Conservation (phyloP, 2,329 filamentous ascomycete species). For the Elsinoe necatrix region DNA sequence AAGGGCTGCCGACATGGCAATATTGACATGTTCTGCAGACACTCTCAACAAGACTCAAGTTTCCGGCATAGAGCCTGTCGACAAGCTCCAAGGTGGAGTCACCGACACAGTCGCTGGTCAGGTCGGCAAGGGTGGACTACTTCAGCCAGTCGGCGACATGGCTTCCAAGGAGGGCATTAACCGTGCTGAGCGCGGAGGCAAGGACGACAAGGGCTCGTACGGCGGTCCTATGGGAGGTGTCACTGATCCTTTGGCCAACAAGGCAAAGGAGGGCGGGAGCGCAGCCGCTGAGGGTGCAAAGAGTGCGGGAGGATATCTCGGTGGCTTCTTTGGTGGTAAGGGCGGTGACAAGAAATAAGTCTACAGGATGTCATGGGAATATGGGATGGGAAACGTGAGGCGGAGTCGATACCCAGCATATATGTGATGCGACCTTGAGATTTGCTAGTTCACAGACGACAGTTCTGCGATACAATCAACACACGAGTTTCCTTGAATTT, state of each 20-base stretch:
- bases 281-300: constrained; percentile 25
- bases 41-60: constrained; percentile 59
- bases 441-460: background rate
- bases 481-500: background rate
- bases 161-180: constrained; percentile 58
- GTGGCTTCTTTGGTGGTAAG: constrained; percentile 27
- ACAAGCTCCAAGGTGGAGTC: constrained; percentile 60
- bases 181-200: constrained; percentile 55
- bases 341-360: constrained; percentile 24
- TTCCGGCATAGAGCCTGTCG: constrained; percentile 57
- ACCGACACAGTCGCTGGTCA: constrained; percentile 55
- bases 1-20: too few species aligned
- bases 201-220: constrained; percentile 52
- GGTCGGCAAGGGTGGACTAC: constrained; percentile 59
- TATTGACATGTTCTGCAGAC: constrained; percentile 5
- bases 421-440: background rate
- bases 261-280: constrained; percentile 25
- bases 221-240: constrained; percentile 31
- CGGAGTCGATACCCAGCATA: constrained; percentile 12
- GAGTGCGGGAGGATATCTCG: constrained; percentile 28
- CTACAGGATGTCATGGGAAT: background rate
- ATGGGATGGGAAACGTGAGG: background rate
- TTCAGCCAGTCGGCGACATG: constrained; percentile 55
- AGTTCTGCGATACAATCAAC: background rate
- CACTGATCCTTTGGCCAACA: constrained; percentile 26